Evolutionary conservation across 2,329 filamentous ascomycete genomes (phyloP).

Genomic region (Pyrenophora graminea): DNA sequence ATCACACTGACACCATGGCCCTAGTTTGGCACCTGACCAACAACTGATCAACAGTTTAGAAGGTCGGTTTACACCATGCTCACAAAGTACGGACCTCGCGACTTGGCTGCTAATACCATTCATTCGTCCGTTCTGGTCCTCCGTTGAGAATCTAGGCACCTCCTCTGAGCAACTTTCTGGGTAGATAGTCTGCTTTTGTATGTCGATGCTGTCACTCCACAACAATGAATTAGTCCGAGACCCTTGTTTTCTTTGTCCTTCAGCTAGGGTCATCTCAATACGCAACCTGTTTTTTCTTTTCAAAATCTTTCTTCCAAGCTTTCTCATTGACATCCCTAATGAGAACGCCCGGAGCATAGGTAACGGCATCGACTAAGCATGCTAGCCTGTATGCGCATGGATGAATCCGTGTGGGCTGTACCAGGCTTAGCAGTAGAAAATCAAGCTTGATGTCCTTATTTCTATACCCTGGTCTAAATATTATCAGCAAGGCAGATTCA

Average conservation of each 20-base stretch:
- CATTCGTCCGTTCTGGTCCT: too few relatives aligned
- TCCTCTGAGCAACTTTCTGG: background rate
- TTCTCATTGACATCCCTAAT: background rate
- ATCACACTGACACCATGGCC: conserved; percentile 2
- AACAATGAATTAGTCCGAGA: background rate
- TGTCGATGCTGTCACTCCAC: background rate
- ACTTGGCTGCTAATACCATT: background rate
- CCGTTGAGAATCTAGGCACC: background rate
- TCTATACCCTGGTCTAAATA: background rate
- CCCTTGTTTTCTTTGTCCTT: background rate
- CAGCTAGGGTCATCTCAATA: too few relatives aligned
- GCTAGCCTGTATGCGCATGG: too few relatives aligned
- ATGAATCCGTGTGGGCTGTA: too few relatives aligned
- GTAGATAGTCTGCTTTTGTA: background rate
- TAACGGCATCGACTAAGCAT: background rate
- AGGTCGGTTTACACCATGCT: background rate
- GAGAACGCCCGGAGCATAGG: background rate
- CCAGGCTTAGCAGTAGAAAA: too few relatives aligned
- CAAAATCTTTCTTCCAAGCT: background rate
- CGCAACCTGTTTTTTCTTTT: too few relatives aligned
- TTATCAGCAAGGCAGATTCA: background rate
- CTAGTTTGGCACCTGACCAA: background rate
- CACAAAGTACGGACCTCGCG: background rate
- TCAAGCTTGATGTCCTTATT: too few relatives aligned
- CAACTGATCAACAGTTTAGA: background rate